Evolutionary conservation across 2,329 filamentous ascomycete species (phyloP), one percentile per base, ranked within the genome.

Genomic region (Colletotrichum sp.): DNA sequence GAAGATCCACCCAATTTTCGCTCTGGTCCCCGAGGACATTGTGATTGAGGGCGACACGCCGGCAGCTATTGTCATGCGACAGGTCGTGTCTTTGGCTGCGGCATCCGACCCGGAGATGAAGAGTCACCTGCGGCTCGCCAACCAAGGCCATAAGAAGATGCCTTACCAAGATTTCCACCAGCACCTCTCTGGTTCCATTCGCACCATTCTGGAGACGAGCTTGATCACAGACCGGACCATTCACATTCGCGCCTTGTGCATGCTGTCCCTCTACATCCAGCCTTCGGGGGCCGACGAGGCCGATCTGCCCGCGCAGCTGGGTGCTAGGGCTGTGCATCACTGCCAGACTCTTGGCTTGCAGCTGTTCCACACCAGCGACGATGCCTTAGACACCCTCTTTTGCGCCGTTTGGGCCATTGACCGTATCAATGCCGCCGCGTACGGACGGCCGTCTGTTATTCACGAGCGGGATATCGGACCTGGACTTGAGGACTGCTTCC

Each of bases 321-420:
- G 88, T 32, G 87, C 86, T 9, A 86, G 88, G 21, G 91, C 91
- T 2, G 86, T 91, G 10, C 90, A 92, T 69, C 89, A 92, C 72
- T 87, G 89, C 52, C 88, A 92, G 55, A 92, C 90, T 0, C 82
- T 92, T 0, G 88, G 91, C 2, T 80, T 92, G 21, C 91, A 93
- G 71, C 85, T 93, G 0, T 77, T 87, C 0, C 83, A 84, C 5
- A 83, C 75, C 16, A 79, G 16, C 74, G 85, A 87, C 69, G 82
- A 86, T 65, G 85, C 79, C 26, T 82, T 87, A 4, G 87, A 89
- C 69, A 87, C 85, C 4, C 79, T 92, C 3, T 91, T 92, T 60
- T 92, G 90, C 78, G 90, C 88, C 8, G 84, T 92, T 1, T 93
- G 91, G 91, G 91, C 91, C 0, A 81, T 93, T 2, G 92, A 93